Base-by-base conservation (phyloP, 805 yeast species). In the Saccharomycopsis vini region DNA sequence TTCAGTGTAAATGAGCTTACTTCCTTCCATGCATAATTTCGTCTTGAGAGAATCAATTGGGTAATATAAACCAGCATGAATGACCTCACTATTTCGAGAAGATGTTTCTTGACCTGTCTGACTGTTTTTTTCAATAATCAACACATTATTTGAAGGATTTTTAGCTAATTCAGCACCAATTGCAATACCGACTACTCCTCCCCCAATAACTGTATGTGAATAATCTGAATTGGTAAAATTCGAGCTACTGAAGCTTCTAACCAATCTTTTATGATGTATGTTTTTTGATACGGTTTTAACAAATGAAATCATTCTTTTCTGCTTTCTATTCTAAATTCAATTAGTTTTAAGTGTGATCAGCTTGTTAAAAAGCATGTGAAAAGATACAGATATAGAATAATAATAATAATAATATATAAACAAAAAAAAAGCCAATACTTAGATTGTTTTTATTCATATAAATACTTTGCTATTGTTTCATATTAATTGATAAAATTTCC, bases 1-100 rank as follows among this genome's bases (percentile, higher is more conserved):
- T 24, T 64, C 71, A 13, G 65, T 63, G 57, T 87, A 88, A 10
- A 88, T 67, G 59, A 78, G 61, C 12, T 75, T 60, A 53, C 83
- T 87, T 0, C 97, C 97, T 31, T 72, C 69, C 28, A 88, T 66
- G 54, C 96, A 89, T 23, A 88, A 61, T 51, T 67, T 61, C 0
- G 85, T 75, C 56, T 85, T 81, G 43, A 89, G 64, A 2, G 82
- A 71, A 46, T 74, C 73, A 7, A 66, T 62, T 0, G 95, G 94
- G 55, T 84, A 82, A 58, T 89, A 89, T 5, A 88, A 55, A 0
- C 95, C 96, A 0, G 95, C 95, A 62, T 88, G 97, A 20, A 88
- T 81, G 21, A 89, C 97, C 56, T 89, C 97, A 2, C 95, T 83
- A 64, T 88, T 88, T 42, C 96, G 67, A n/a, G 90, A 73, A 4